Evolutionary conservation across 805 yeast species (phyloP), one percentile per base, ranked within the genome.

Genomic region (Candida golubevii): DNA sequence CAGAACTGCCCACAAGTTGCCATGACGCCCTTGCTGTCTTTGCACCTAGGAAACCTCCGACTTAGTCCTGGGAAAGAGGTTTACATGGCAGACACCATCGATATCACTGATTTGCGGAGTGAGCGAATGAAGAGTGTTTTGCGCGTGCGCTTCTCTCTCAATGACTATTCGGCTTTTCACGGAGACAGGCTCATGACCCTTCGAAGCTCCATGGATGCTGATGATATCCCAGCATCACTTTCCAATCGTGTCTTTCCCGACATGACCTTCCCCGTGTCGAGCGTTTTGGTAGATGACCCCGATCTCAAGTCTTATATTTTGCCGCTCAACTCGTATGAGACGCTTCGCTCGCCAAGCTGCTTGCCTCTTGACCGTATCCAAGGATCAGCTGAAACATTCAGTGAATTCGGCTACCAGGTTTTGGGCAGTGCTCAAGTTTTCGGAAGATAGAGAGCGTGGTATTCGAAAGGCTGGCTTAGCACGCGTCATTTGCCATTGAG

Each of bases 361-460:
- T 10, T 11, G n/a, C 23, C 31, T 31, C 12, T 9, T 8, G 32
- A 30, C 8, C 41, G 38, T 9, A 13, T 12, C 26, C 38, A 38
- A 6, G 26, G 15, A 26, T 29, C 42, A 4, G 35, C 33, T 14
- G 39, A 35, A 4, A n/a, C 36, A 10, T 44, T 47, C 26, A 41
- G 28, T 15, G 50, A 47, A 39, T 47, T 47, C 28, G 39, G 41
- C 11, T 47, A 47, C 35, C 50, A 47, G 23, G 35, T 47, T 27
- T 26, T 43, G 33, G 26, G 38, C 27, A 14, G 34, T 30, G 45
- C 40, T 28, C 27, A 14, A 12, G 27, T 13, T 38, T 38, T 34
- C 23, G 36, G 26, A 36, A 26, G 41, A 41, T 42, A 37, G 38
- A 3, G 31, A 18, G 10, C 31, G 18, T 18, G 23, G 23, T 18